phyloP scores from a whole-genome alignment of 257 asterid genomes.

The Petunia secreta region DNA sequence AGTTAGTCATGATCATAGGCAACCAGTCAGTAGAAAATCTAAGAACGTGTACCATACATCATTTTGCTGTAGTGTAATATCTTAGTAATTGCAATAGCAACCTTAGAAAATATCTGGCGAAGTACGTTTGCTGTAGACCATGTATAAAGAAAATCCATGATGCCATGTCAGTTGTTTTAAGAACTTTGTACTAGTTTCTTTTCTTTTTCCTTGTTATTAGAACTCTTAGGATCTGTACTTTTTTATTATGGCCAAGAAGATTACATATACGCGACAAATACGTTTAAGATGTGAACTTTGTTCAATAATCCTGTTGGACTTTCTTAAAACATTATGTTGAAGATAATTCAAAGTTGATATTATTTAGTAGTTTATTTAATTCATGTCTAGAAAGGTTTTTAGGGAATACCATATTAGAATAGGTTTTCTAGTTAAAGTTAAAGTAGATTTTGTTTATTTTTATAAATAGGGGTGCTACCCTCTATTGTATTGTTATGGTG shows the following conservation, averaged over 20 bases:
- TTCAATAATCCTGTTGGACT: not conserved
- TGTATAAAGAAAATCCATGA: not conserved
- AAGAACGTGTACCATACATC: not conserved
- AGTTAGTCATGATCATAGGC: not conserved
- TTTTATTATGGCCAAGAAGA: not conserved
- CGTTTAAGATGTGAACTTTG: not conserved
- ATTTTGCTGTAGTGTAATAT: not conserved
- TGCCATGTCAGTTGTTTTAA: not conserved
- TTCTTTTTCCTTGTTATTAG: not conserved
- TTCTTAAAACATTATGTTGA: not conserved
- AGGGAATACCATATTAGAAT: too few species aligned
- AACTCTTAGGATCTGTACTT: not conserved
- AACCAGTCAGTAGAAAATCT: not conserved
- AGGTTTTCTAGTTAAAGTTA: too few species aligned
- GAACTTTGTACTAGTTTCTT: not conserved
- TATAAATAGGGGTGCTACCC: too few species aligned
- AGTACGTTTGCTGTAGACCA: not conserved
- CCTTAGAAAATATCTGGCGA: not conserved
- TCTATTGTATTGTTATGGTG: too few species aligned
- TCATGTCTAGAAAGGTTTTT: too few species aligned
- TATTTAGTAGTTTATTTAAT: too few species aligned
- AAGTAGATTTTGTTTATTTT: too few species aligned
- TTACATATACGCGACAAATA: not conserved
- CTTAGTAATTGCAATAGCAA: not conserved
- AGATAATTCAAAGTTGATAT: too few species aligned